Percentiles rank a stretch among this genome's conserved stretches.
phyloP scores from a whole-genome alignment of 352 stramenopile genomes.

The Pythium utonaiense region DNA sequence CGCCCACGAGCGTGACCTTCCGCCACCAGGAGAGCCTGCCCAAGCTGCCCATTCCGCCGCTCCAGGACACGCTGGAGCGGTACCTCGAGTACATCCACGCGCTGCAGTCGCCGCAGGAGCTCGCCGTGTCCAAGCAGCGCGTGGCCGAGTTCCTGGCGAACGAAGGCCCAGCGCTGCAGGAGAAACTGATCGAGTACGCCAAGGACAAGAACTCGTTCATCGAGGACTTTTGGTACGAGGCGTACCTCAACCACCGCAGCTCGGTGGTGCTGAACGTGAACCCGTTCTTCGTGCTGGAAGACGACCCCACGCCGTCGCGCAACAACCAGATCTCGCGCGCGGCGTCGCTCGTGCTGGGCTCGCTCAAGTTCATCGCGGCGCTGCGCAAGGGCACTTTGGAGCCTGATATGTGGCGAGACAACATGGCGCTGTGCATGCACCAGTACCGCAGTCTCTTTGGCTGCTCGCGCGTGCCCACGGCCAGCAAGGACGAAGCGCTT shows the following conservation, averaged over 20 bases:
- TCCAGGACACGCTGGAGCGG: constrained; percentile 73
- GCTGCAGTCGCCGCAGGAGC: constrained; percentile 72
- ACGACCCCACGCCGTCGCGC: constrained; percentile 80
- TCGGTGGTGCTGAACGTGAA: constrained; percentile 96
- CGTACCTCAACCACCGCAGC: constrained; percentile 91
- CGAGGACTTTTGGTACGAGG: constrained; percentile 95
- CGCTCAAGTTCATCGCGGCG: constrained; percentile 91
- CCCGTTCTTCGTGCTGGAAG: constrained; percentile 94
- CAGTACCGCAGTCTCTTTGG: constrained; percentile 93
- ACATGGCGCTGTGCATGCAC: constrained; percentile 93
- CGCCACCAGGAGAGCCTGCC: constrained; percentile 66
- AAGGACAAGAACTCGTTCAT: constrained; percentile 80
- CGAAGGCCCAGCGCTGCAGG: constrained; percentile 73
- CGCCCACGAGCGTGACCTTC: constrained; percentile 44
- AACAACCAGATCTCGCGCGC: constrained; percentile 90
- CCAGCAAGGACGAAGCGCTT: constrained; percentile 66
- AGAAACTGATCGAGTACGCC: constrained; percentile 67
- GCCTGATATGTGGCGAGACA: constrained; percentile 88
- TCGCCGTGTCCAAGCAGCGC: constrained; percentile 38
- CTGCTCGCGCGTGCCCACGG: constrained; percentile 79
- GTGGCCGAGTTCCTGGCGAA: constrained; percentile 58
- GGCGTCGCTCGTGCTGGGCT: constrained; percentile 87
- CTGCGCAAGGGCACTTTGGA: constrained; percentile 88
- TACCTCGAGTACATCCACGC: constrained; percentile 76
- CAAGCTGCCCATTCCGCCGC: constrained; percentile 82